These are phyloP conservation scores for Pterocarpus macrocarpus DNA, from an alignment of 306 rosid genomes.

Conservation along the genomic window DNA sequence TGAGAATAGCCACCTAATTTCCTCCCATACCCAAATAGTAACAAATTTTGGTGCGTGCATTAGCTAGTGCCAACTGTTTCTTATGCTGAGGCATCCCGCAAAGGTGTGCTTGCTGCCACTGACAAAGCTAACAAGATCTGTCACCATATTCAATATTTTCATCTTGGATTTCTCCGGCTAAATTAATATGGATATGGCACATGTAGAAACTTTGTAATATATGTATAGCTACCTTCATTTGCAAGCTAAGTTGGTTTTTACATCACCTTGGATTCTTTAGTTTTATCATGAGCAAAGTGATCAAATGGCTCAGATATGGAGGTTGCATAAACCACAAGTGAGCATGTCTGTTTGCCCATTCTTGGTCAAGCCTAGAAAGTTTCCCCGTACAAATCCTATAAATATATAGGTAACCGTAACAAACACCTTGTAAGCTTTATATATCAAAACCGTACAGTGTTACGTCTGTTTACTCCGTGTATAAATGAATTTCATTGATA, in stretches of 20 bases:
- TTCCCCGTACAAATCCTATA: neutral
- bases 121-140: conserved; percentile 39
- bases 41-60: conserved; percentile 8
- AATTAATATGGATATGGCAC: conserved; percentile 12
- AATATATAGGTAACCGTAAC: neutral
- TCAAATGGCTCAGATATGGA: neutral
- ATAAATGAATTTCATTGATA: neutral
- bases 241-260: conserved; percentile 18
- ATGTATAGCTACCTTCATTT: too few species aligned
- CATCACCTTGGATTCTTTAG: conserved; percentile 3
- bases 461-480: too few species aligned
- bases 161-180: neutral
- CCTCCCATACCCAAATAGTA: conserved; percentile 38
- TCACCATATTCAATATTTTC: conserved; percentile 21
- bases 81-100: conserved; percentile 44
- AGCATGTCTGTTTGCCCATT: conserved; percentile 29
- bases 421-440: conserved; percentile 2
- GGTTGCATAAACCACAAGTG: conserved; percentile 45
- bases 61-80: conserved; percentile 44
- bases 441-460: too few species aligned
- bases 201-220: neutral
- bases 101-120: conserved; percentile 41
- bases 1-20: conserved; percentile 27
- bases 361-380: conserved; percentile 31
- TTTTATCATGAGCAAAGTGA: conserved; percentile 4